Evolutionary conservation across 2,329 filamentous ascomycete genomes (phyloP), one percentile per base, ranked within the genome.

Genomic region (Claviceps purpurea): DNA sequence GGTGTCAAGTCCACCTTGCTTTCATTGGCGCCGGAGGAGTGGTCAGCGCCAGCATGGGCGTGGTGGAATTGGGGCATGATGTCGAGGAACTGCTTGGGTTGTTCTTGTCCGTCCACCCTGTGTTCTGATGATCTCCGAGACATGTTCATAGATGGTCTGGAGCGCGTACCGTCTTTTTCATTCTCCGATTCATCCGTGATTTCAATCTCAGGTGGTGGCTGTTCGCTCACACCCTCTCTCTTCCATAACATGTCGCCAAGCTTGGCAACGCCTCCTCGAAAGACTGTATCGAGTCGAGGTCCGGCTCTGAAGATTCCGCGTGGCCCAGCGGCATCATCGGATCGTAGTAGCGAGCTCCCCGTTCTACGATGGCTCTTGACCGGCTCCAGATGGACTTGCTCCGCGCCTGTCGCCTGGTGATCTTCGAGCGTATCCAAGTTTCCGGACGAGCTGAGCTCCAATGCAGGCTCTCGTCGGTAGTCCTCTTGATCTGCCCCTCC

Each of bases 221-320:
- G 59, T 5, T 68, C 67, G 11, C 59, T 59, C 3, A 59, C 55
- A 4, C 57, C 64, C 10, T 80, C 77, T 54, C 73, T 78, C 57
- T 72, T 75, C 76, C 78, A 80, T 22, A 81, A 57, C 50, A 81
- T 68, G 49, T 80, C 78, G 34, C 76, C 73, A 14, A 81, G 64
- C 58, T 74, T 79, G 26, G 75, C 78, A 5, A 81, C 75, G 24
- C 78, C 69, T 6, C 72, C 78, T 26, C 77, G 75, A 45, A 94
- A 78, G 34, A 88, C 76, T 34, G 80, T 85, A 55, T 88, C 86
- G 56, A 91, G 81, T 52, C 85, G 76, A 49, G 81, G 79, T 4
- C 53, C 53, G 2, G 82, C 84, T 68, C 89, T 91, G 68, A 95
- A 85, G 47, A 95, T 83, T 6, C 84, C 81, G 43, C 83, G 79